Evolutionary conservation across 148 eudicot genomes (phyloP).

Genomic region (Amaranthus palmeri): DNA sequence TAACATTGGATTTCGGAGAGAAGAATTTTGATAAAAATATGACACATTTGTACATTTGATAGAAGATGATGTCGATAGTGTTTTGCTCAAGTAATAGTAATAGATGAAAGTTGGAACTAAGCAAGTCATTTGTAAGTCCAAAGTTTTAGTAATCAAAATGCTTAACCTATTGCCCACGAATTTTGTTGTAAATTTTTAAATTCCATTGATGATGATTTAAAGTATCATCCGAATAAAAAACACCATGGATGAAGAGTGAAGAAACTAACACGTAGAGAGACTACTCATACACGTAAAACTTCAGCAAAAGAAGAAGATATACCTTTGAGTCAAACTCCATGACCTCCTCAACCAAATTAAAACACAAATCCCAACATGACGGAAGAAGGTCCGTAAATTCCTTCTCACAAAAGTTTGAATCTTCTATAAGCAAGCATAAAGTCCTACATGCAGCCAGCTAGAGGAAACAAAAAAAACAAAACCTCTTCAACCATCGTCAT

Average conservation of each 20-base stretch:
- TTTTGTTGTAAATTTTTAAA: neutral
- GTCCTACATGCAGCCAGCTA: conserved; percentile 92
- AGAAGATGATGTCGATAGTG: too few relatives aligned
- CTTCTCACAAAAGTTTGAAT: conserved; percentile 79
- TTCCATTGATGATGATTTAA: neutral
- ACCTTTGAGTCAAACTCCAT: conserved; percentile 98
- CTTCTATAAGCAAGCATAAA: conserved; percentile 82
- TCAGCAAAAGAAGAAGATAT: neutral
- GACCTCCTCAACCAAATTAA: conserved; percentile 83
- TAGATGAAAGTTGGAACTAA: too few relatives aligned
- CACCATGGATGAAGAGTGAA: neutral
- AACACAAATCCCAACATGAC: conserved; percentile 82
- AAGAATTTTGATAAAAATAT: too few relatives aligned
- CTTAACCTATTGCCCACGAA: neutral
- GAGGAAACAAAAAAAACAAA: conserved; percentile 16
- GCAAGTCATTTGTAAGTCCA: too few relatives aligned
- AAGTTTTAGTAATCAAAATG: neutral
- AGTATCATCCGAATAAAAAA: neutral
- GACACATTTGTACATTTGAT: too few relatives aligned
- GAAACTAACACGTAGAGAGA: neutral
- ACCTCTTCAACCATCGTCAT: conserved; percentile 11
- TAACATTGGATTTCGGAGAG: too few relatives aligned
- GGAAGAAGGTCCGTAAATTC: conserved; percentile 89
- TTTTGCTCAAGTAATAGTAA: too few relatives aligned
- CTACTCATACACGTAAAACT: neutral